Base-by-base conservation (phyloP, 2,329 filamentous ascomycete genomes). In the Ilyonectria destructans region DNA sequence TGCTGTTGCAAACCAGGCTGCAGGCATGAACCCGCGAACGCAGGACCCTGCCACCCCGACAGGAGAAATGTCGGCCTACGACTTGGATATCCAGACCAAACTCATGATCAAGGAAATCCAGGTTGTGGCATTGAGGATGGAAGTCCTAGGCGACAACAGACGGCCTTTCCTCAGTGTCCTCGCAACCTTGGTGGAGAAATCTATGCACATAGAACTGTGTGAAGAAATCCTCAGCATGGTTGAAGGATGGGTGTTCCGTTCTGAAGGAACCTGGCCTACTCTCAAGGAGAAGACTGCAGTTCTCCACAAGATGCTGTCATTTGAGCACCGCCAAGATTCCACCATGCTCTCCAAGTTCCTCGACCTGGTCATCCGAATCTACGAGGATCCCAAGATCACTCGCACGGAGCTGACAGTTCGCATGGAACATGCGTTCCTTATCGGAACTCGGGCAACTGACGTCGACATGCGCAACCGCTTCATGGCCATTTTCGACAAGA, bases 221-320 rank as follows among this genome's bases (percentile, higher is more conserved):
- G 92, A 94, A 77, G 97, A 97, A 83, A 95, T 99, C 62, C 85
- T 99, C 31, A 90, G 92, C 58, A 96, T 99, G 89, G 96, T 98
- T 4, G 96, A 98, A 79, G 89, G 88, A 35, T 99, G 97, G 97
- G 93, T 99, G 6, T 99, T 99, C 85, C 90, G 94, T 72, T 96
- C 94, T 0, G 95, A 94, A 66, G 96, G 97, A 71, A 96, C 95
- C 2, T 98, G 96, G 88, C 96, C 96, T 0, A 99, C 96, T 0
- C 87, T 99, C 1, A 99, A 99, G 81, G 97, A 99, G 82, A 99
- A 99, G 85, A 98, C 96, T 0, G 97, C 97, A 1, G 96, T 99
- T 1, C 84, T 99, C n/a, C 95, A 97, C 76, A 99, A 99, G 83
- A 99, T 99, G 96, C 85, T 98, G 17, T 91, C 95, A 0, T 99